These are phyloP conservation scores for Abortiporus biennis DNA, from an alignment of 1,284 basidiomycete species.

Conservation along the genomic window DNA sequence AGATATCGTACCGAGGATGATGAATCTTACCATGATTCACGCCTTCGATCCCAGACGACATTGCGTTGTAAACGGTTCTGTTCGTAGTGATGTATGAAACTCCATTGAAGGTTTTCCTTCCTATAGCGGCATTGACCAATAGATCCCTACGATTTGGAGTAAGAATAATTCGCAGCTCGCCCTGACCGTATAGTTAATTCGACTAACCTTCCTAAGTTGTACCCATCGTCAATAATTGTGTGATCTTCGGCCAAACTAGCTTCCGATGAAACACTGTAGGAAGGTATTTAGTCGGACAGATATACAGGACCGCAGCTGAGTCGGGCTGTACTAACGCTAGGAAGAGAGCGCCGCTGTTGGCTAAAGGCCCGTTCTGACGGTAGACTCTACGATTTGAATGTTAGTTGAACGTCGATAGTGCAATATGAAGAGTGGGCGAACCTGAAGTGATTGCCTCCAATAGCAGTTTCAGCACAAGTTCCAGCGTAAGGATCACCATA, in stretches of 20 bases:
- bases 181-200: no score
- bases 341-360: constrained; percentile 60
- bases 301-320: background rate
- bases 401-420: no score
- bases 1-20: background rate
- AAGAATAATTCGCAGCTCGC: no score
- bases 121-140: constrained; percentile 38
- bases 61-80: constrained; percentile 41
- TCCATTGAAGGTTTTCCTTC: constrained; percentile 35
- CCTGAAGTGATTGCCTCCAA: constrained; percentile 61
- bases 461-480: constrained; percentile 55
- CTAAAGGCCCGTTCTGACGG: constrained; percentile 64
- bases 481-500: constrained; percentile 52
- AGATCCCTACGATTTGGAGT: constrained; percentile 30
- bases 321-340: constrained; percentile 43
- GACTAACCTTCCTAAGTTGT: constrained; percentile 40
- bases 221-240: constrained; percentile 47
- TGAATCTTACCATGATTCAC: constrained; percentile 36
- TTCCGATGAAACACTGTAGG: constrained; percentile 55
- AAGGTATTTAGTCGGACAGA: background rate
- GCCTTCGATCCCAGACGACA: constrained; percentile 43
- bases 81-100: constrained; percentile 45
- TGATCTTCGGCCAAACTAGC: constrained; percentile 42
- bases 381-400: constrained; percentile 42
- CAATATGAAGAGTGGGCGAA: background rate